These are phyloP conservation scores for Phytophthora pisi DNA, from an alignment of 352 stramenopile genomes.

Conservation along the genomic window DNA sequence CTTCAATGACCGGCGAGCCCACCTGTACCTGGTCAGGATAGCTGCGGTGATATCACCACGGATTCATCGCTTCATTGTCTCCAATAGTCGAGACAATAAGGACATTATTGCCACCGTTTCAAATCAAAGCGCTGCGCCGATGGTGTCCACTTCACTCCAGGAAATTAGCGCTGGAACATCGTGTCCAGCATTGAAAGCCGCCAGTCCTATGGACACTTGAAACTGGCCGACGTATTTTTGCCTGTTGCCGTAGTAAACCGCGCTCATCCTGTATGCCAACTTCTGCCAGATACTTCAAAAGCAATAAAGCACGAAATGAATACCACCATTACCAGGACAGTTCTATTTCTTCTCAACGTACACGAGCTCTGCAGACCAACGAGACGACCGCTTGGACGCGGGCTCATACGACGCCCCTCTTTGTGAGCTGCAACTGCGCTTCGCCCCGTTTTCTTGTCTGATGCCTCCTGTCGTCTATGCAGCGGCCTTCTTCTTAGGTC, in stretches of 20 bases:
- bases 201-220: not conserved
- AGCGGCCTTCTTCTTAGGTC: slow-evolving; percentile 67
- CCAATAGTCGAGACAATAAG: too few species aligned
- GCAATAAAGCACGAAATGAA: slow-evolving; percentile 10
- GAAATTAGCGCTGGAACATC: not conserved
- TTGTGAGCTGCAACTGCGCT: too few species aligned
- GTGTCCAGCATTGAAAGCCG: not conserved
- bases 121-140: too few species aligned
- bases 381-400: not conserved
- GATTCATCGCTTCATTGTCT: too few species aligned
- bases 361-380: slow-evolving; percentile 9
- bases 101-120: too few species aligned
- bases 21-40: too few species aligned
- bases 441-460: not conserved
- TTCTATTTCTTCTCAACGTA: slow-evolving; percentile 30
- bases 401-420: too few species aligned
- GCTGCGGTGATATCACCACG: too few species aligned
- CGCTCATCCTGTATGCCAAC: not conserved
- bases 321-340: slow-evolving; percentile 11
- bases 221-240: not conserved
- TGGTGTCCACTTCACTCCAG: too few species aligned
- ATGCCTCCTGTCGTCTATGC: slow-evolving; percentile 19
- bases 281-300: not conserved
- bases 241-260: not conserved
- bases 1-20: too few species aligned